Evolutionary conservation across 2,329 filamentous ascomycete species (phyloP).

Genomic region (Fusarium torreyae): DNA sequence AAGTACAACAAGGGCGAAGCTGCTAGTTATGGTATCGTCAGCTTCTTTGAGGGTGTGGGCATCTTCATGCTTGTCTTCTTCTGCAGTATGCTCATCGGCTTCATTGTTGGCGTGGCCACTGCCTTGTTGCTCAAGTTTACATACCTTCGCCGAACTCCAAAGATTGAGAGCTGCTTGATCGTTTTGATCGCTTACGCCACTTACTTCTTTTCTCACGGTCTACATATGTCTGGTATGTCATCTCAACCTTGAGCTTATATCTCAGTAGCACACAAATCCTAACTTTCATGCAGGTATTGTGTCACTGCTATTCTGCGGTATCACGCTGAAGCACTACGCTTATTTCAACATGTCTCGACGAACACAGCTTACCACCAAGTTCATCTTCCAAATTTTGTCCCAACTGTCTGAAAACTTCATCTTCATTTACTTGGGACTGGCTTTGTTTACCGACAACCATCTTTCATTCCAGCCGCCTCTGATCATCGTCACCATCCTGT

Average conservation of each 20-base stretch:
- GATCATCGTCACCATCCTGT: constrained; percentile 91
- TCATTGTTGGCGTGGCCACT: constrained; percentile 87
- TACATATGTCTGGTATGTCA: constrained; percentile 90
- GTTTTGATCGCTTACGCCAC: constrained; percentile 95
- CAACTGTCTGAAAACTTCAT: constrained; percentile 99
- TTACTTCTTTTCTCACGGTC: constrained; percentile 97
- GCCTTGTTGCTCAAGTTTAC: constrained; percentile 95
- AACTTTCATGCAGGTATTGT: constrained; percentile 82
- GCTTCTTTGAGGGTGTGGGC: constrained; percentile 90
- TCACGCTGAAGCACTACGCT: constrained; percentile 98
- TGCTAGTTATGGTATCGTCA: constrained; percentile 82
- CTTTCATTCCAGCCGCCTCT: constrained; percentile 94
- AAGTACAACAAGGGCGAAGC: constrained; percentile 85
- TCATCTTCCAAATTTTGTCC: constrained; percentile 93
- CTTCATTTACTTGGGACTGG: constrained; percentile 97
- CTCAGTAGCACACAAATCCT: constrained; percentile 6
- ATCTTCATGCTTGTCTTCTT: constrained; percentile 98
- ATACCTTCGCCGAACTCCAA: constrained; percentile 90
- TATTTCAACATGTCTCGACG: constrained; percentile 99
- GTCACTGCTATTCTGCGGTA: constrained; percentile 95
- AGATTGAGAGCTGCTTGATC: constrained; percentile 96
- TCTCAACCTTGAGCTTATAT: not conserved
- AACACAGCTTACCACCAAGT: constrained; percentile 97
- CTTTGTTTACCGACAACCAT: constrained; percentile 91
- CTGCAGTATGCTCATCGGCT: constrained; percentile 89